These are phyloP conservation scores for Fusarium subtropicale DNA, from an alignment of 2,329 filamentous ascomycete species.

Conservation along the genomic window DNA sequence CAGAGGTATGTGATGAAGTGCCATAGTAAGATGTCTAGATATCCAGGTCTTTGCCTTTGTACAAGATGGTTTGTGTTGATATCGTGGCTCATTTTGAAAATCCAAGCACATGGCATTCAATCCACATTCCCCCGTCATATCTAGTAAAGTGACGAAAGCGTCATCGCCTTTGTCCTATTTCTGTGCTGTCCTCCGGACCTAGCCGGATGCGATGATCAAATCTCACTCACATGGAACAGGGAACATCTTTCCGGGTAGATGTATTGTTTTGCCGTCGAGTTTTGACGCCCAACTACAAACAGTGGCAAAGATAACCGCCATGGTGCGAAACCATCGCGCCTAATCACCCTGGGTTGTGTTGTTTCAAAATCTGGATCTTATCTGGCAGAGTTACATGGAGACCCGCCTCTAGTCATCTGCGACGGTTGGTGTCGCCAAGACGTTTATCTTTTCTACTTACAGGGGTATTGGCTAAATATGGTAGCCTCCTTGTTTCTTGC, in stretches of 20 bases:
- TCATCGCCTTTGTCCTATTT: background rate
- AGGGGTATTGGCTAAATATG: background rate
- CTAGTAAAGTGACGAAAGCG: background rate
- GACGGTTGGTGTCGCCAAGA: background rate
- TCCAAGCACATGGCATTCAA: background rate
- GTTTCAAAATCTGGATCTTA: background rate
- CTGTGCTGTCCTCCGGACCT: background rate
- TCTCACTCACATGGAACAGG: background rate
- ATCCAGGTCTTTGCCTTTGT: rapidly evolving
- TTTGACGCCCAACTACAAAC: background rate
- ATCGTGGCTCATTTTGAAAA: background rate
- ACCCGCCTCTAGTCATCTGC: background rate
- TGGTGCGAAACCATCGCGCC: background rate
- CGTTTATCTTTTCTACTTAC: background rate
- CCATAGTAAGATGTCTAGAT: background rate
- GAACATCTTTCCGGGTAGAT: background rate
- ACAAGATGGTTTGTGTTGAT: background rate
- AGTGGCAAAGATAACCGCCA: background rate
- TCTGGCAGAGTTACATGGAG: background rate
- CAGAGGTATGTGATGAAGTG: background rate
- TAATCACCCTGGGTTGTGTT: background rate
- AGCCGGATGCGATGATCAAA: background rate
- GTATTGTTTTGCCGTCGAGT: background rate
- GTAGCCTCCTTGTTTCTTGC: background rate
- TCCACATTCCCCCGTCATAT: background rate